Conservation (phyloP, 306 rosid species). For the Pueraria montana region DNA sequence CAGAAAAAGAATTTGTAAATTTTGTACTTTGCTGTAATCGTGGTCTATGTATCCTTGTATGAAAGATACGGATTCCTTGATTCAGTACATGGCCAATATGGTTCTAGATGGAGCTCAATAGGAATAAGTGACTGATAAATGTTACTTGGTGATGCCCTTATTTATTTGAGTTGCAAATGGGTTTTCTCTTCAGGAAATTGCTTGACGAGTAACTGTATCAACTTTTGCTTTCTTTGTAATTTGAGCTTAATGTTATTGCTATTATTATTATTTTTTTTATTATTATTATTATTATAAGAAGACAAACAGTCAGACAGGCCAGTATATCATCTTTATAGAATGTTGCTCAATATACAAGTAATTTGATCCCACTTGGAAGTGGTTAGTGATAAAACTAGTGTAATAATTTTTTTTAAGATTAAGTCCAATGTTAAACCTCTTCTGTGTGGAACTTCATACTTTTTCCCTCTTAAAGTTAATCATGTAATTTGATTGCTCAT, state of each 20-base stretch:
- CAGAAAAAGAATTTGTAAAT: constrained; percentile 16
- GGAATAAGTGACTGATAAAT: constrained; percentile 33
- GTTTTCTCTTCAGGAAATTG: constrained; percentile 27
- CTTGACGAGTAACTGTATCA: not conserved
- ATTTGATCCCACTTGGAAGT: constrained; percentile 18
- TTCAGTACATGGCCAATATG: constrained; percentile 30
- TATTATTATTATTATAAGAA: not conserved
- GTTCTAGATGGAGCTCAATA: constrained; percentile 39
- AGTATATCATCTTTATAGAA: constrained; percentile 33
- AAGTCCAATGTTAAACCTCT: not conserved
- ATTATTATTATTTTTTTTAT: not conserved
- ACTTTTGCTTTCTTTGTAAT: constrained; percentile 4
- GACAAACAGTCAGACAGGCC: not conserved
- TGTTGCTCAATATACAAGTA: constrained; percentile 21
- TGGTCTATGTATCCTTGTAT: constrained; percentile 19
- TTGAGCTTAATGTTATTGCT: constrained; percentile 2
- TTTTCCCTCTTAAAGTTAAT: constrained; percentile 30
- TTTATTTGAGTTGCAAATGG: constrained; percentile 4
- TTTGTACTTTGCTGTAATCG: not conserved
- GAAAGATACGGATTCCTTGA: constrained; percentile 1
- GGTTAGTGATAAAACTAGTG: constrained; percentile 15
- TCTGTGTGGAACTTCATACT: constrained; percentile 11
- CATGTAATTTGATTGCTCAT: constrained; percentile 40
- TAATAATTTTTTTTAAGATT: not conserved
- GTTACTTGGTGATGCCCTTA: constrained; percentile 30